These are phyloP conservation scores for Monosporascus sp. DNA, from an alignment of 2,329 filamentous ascomycete species.

Conservation along the genomic window DNA sequence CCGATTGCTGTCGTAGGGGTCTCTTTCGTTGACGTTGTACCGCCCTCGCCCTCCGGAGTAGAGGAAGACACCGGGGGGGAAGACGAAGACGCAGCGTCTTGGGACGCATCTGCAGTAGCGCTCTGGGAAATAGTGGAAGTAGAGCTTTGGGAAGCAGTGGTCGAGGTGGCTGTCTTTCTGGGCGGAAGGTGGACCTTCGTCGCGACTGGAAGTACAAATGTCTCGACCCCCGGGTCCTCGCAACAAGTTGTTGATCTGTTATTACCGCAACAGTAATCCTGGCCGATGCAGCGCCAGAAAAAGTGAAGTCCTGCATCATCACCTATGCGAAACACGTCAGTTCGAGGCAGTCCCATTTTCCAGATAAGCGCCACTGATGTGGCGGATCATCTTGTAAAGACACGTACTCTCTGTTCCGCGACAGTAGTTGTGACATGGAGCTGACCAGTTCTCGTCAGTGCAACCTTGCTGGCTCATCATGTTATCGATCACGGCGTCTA, in stretches of 20 bases:
- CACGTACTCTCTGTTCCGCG: constrained; percentile 8
- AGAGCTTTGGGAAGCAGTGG: neutral
- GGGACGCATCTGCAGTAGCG: no score
- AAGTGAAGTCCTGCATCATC: constrained; percentile 9
- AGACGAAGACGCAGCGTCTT: neutral
- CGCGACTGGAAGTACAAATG: constrained; percentile 1
- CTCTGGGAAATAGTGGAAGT: no score
- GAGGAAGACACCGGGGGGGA: neutral
- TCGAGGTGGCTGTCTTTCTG: neutral
- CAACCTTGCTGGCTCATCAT: constrained; percentile 25
- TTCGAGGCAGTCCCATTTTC: neutral
- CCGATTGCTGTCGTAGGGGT: constrained; percentile 1
- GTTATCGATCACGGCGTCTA: constrained; percentile 19
- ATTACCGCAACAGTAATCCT: constrained; percentile 11
- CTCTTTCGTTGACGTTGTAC: neutral
- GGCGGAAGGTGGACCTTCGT: neutral
- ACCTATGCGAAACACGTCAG: neutral
- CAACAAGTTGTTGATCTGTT: constrained; percentile 10
- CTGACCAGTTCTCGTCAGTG: constrained; percentile 20
- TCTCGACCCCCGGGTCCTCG: constrained; percentile 1
- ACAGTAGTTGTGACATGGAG: constrained; percentile 19
- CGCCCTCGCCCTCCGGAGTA: neutral
- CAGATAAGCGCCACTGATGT: neutral
- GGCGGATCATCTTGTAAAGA: neutral
- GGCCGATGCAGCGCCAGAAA: constrained; percentile 6